Base-by-base conservation (phyloP, 164 flowering plant species). In the Cinnamomum chago region DNA sequence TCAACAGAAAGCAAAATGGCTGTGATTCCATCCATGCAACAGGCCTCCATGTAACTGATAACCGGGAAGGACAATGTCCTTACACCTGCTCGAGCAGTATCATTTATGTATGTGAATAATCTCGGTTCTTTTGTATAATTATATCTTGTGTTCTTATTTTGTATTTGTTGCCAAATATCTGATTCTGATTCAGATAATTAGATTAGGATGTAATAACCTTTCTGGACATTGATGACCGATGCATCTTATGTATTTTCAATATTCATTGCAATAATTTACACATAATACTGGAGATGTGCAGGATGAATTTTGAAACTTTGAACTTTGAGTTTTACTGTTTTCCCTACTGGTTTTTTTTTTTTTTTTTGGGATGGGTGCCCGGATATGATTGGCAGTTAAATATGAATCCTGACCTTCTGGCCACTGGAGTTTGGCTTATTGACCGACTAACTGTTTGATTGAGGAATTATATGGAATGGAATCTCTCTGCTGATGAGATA, bases 41-140 rank as follows among this genome's bases (percentile, higher is more conserved):
- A 23, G 15, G 33, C 27, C 30, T 67, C 28, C 47, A 28, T 67
- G 40, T 20, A 67, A 64, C 12, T 67, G 9, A 64, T 64, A 24
- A 64, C 10, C 10, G 64, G 20, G 67, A 24, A 10, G 15, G 28
- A 24, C 67, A 23, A 64, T 64, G 67, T 64, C 67, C 23, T 30
- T 71, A 62, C 28, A 24, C 71, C 52, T n/a, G 70, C 33, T 14
- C 28, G 65, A 64, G 81, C 62, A 65, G 65, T 70, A 62, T 23
- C 50, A 25, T 64, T 23, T 64, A 72, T 70, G 73, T 78, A 74
- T 76, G 87, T 84, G 80, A 69, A 83, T 85, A 82, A 67, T 81
- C 67, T 27, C 65, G 27, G 75, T 70, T 77, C 75, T 66, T 67
- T 60, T 35, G 18, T 84, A 80, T 83, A 82, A 80, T 76, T 79